Evolutionary conservation across 371 early-diverging fungal species (phyloP).

Genomic region (Nematocida homosporus): DNA sequence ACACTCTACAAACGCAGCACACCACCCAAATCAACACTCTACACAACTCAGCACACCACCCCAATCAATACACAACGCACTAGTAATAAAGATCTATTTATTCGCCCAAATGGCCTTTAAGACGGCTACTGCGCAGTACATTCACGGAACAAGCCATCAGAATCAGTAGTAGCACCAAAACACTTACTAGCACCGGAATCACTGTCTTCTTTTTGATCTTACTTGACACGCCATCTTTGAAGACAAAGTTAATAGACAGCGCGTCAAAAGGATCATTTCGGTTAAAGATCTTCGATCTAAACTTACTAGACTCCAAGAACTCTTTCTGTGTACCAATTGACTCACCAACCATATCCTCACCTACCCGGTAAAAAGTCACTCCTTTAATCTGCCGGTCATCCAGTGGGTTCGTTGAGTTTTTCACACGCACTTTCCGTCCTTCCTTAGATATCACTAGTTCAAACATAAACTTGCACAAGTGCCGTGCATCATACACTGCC

Average conservation of each 20-base stretch:
- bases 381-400: conserved; percentile 62
- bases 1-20: too few species aligned
- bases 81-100: too few species aligned
- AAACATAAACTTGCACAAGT: conserved; percentile 69
- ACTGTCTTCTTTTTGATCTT: conserved; percentile 32
- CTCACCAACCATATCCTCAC: conserved; percentile 64
- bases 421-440: conserved; percentile 66
- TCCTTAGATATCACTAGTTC: conserved; percentile 69
- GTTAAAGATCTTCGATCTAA: conserved; percentile 67
- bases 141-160: conserved; percentile 1
- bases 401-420: conserved; percentile 68
- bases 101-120: too few species aligned
- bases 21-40: too few species aligned
- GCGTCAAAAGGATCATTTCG: conserved; percentile 68
- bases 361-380: conserved; percentile 66
- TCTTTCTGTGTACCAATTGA: conserved; percentile 67
- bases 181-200: background rate
- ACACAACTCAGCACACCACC: too few species aligned
- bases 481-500: conserved; percentile 68
- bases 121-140: background rate
- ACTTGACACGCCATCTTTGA: conserved; percentile 42
- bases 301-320: conserved; percentile 66
- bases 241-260: conserved; percentile 68
- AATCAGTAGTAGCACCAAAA: conserved; percentile 15
- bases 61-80: too few species aligned